These are phyloP conservation scores for Backusella parvicylindrica DNA, from an alignment of 192 early-diverging fungal species.

Conservation along the genomic window DNA sequence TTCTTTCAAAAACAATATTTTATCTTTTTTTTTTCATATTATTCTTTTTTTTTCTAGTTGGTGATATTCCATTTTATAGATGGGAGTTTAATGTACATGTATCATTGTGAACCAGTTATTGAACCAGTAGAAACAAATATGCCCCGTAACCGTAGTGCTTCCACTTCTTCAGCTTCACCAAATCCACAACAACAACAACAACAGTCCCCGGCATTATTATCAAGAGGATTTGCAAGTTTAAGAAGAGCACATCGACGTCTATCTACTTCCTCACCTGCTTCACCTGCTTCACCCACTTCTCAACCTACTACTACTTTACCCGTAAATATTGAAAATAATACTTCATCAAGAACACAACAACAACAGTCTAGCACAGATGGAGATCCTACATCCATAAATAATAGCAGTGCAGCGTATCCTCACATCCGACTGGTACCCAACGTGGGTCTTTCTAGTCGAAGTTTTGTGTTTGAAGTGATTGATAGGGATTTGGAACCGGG, in stretches of 20 bases:
- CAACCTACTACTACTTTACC: not conserved
- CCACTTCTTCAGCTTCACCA: not conserved
- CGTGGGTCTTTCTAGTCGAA: not conserved
- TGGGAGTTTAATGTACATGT: not conserved
- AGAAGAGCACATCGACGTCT: constrained; percentile 5
- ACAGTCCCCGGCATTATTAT: constrained; percentile 5
- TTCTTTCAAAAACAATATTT: not conserved
- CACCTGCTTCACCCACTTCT: not conserved
- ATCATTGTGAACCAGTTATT: not conserved
- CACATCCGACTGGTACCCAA: constrained; percentile 6
- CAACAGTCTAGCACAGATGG: too few species aligned
- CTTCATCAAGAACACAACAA: not conserved
- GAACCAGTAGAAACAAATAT: not conserved
- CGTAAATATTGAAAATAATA: not conserved
- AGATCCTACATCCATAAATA: not conserved
- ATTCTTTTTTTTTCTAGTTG: not conserved
- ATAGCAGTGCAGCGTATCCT: not conserved
- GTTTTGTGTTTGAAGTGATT: constrained; percentile 50
- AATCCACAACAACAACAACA: not conserved
- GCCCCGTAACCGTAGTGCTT: constrained; percentile 4
- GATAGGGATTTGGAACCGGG: constrained; percentile 60
- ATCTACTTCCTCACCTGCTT: not conserved
- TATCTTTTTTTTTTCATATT: not conserved
- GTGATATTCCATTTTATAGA: not conserved
- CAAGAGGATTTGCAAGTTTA: constrained; percentile 9